Evolutionary conservation across 202 grass and related monocot species (phyloP).

Genomic region (Hordeum pubiflorum): DNA sequence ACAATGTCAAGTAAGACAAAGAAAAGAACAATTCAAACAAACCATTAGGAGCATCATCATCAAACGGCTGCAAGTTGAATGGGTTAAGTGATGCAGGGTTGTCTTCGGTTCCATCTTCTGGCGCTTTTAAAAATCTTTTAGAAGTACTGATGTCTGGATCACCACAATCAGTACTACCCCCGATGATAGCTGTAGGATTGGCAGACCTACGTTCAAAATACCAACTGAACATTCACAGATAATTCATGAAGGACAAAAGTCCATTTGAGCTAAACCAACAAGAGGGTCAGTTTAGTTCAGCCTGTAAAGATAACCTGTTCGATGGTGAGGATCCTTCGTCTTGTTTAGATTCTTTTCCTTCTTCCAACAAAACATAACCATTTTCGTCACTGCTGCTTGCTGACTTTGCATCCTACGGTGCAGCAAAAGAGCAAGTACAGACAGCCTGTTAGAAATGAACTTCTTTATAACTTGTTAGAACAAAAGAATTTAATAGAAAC

Average conservation of each 20-base stretch:
- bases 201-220: constrained; percentile 39
- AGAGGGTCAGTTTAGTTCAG: background rate
- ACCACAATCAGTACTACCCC: constrained; percentile 29
- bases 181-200: constrained; percentile 30
- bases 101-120: constrained; percentile 42
- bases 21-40: constrained; percentile 14
- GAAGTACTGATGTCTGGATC: constrained; percentile 38
- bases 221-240: constrained; percentile 37
- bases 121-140: constrained; percentile 39
- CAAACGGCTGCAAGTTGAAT: constrained; percentile 42
- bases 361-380: constrained; percentile 41
- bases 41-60: constrained; percentile 78
- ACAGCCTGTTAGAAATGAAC: constrained; percentile 11
- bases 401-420: constrained; percentile 60
- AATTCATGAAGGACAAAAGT: constrained; percentile 35
- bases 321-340: constrained; percentile 45
- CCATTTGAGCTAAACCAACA: constrained; percentile 11
- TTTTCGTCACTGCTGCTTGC: constrained; percentile 60
- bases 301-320: constrained; percentile 45
- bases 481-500: constrained; percentile 5
- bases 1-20: constrained; percentile 18
- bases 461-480: background rate
- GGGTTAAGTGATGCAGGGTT: constrained; percentile 30
- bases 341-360: constrained; percentile 58
- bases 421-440: constrained; percentile 13